These are phyloP conservation scores for Colletotrichum liaoningense DNA, from an alignment of 2,329 filamentous ascomycete genomes.

Conservation along the genomic window DNA sequence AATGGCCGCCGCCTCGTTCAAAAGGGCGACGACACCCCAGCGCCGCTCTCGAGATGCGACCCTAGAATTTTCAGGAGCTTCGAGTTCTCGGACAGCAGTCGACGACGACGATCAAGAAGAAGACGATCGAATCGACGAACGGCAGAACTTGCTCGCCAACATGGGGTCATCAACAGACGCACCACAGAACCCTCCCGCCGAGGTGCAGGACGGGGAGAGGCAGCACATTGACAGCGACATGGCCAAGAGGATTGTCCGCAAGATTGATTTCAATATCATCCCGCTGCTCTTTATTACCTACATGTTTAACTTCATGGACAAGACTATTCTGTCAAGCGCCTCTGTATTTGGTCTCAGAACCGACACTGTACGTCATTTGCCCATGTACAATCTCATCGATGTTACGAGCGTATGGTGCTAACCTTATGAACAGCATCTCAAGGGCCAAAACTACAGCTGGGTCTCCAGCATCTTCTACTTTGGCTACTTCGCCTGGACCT, in stretches of 20 bases:
- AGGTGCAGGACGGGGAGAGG: constrained; percentile 12
- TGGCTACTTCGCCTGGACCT: constrained; percentile 61
- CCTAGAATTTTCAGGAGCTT: background rate
- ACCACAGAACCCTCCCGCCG: constrained; percentile 11
- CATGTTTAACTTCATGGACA: constrained; percentile 72
- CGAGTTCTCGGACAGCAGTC: background rate
- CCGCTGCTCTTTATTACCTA: constrained; percentile 69
- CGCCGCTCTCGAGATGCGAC: background rate
- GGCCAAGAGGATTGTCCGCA: constrained; percentile 56
- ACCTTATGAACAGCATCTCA: constrained; percentile 63
- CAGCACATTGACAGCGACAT: constrained; percentile 37
- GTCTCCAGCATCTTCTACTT: constrained; percentile 51
- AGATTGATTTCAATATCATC: constrained; percentile 67
- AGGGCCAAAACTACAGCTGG: constrained; percentile 67
- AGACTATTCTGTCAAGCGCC: constrained; percentile 66
- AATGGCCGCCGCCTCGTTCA: constrained; percentile 19
- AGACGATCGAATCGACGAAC: background rate
- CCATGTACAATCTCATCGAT: background rate
- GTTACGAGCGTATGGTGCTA: background rate
- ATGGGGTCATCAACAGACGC: constrained; percentile 25
- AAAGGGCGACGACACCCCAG: constrained; percentile 17
- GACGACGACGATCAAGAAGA: background rate
- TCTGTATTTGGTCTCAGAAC: constrained; percentile 66
- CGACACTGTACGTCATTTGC: constrained; percentile 50
- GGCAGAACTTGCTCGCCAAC: constrained; percentile 20